Evolutionary conservation across 1,284 basidiomycete genomes (phyloP).

Genomic region (Ceratobasidium sp.): DNA sequence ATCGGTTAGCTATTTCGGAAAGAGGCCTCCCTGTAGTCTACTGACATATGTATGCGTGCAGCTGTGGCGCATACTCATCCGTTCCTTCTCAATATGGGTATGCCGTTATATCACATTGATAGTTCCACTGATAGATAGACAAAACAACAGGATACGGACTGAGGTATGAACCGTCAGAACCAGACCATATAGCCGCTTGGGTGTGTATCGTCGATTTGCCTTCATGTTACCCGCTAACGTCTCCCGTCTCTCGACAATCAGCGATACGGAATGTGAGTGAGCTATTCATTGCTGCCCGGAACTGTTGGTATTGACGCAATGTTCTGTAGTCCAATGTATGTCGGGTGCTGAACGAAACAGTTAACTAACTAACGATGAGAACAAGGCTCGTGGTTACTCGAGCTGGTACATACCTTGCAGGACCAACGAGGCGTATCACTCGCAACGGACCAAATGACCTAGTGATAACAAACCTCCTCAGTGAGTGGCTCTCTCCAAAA

Average conservation of each 20-base stretch:
- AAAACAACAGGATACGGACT: not conserved
- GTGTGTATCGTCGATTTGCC: not conserved
- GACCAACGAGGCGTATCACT: not conserved
- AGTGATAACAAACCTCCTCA: not conserved
- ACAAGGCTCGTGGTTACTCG: constrained; percentile 4
- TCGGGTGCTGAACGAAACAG: not conserved
- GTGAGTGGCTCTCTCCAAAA: not conserved
- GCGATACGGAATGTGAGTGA: constrained; percentile 3
- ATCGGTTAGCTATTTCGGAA: not conserved
- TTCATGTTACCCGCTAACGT: not conserved
- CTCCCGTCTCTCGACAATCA: not conserved
- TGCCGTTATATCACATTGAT: not conserved
- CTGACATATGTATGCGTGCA: not conserved
- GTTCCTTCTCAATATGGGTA: not conserved
- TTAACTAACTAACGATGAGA: not conserved
- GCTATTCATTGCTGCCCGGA: not conserved
- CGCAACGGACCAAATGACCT: not conserved
- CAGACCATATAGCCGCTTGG: constrained; percentile 1
- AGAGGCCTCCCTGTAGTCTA: not conserved
- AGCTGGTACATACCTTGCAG: constrained; percentile 2
- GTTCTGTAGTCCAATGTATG: not conserved
- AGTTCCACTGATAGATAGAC: not conserved
- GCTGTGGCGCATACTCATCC: constrained; percentile 7
- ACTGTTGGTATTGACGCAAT: not conserved
- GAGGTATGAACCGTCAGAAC: not conserved